These are phyloP conservation scores for Saposhnikovia divaricata DNA, from an alignment of 129 eudicot species.

Conservation along the genomic window DNA sequence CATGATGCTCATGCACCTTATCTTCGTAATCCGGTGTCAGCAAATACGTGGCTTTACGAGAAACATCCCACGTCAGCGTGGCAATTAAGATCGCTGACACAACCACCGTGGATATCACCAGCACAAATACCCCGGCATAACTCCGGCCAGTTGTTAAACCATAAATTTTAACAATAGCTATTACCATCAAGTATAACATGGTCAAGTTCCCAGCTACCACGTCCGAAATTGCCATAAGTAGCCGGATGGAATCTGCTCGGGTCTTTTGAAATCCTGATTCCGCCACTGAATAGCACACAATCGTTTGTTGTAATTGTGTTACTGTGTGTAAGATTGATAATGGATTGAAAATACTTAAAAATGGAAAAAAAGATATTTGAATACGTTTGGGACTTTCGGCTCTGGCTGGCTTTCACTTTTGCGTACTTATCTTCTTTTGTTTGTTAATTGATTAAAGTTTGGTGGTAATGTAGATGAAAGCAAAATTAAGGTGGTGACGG, in stretches of 20 bases:
- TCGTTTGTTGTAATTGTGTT: not conserved
- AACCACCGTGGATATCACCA: constrained; percentile 49
- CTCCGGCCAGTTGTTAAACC: constrained; percentile 50
- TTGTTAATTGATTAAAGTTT: not conserved
- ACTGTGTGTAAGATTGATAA: not conserved
- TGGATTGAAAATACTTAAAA: not conserved
- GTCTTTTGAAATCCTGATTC: not conserved
- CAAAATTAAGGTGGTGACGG: constrained; percentile 1
- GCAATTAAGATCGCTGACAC: constrained; percentile 42
- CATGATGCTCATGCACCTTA: constrained; percentile 33
- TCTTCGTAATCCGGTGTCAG: constrained; percentile 15
- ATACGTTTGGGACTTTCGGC: not conserved
- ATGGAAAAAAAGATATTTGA: not conserved
- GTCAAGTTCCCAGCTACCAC: constrained; percentile 52
- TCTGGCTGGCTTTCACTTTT: not conserved
- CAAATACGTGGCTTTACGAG: constrained; percentile 58
- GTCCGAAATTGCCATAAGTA: constrained; percentile 56
- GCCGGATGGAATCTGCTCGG: too few species aligned
- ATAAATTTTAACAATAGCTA: constrained; percentile 56
- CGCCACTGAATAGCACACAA: not conserved
- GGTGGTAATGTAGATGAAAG: not conserved
- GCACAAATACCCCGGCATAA: constrained; percentile 49
- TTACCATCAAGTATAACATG: constrained; percentile 52
- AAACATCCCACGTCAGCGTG: constrained; percentile 70
- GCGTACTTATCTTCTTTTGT: not conserved